Conservation (phyloP, 2,329 filamentous ascomycete genomes). For the Penicillium polonicum region DNA sequence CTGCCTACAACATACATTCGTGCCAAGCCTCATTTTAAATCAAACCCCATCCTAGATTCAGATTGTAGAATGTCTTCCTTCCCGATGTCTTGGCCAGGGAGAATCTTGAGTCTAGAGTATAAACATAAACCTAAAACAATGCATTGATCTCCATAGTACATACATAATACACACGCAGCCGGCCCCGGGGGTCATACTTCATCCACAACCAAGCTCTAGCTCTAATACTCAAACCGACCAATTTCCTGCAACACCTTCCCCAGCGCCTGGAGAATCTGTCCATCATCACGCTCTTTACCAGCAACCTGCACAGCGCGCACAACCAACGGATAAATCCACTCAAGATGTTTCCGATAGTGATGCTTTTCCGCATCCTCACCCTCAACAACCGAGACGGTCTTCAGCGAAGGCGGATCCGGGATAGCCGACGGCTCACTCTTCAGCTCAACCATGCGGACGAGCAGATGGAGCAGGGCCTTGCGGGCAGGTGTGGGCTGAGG, state of each 20-base stretch:
- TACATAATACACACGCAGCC: background rate
- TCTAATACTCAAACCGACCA: constrained; percentile 38
- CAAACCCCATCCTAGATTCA: background rate
- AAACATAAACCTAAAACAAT: background rate
- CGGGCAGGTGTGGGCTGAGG: constrained; percentile 81
- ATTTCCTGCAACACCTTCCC: constrained; percentile 62
- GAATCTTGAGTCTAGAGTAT: background rate
- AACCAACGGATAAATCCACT: constrained; percentile 74
- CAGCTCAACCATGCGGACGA: constrained; percentile 65
- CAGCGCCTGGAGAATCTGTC: constrained; percentile 49
- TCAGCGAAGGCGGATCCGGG: constrained; percentile 44
- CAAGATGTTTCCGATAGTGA: constrained; percentile 68
- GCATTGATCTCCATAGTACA: background rate
- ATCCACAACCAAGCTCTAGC: background rate
- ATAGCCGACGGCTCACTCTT: constrained; percentile 70
- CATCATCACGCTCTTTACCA: constrained; percentile 41
- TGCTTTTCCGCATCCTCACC: constrained; percentile 50
- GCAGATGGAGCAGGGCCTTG: constrained; percentile 71
- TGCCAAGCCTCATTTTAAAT: background rate
- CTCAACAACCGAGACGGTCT: constrained; percentile 25
- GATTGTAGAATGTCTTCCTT: background rate
- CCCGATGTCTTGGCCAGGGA: too few species aligned
- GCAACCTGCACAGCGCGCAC: constrained; percentile 40
- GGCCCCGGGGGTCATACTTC: background rate
- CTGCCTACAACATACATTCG: background rate